Base-by-base conservation (phyloP, 192 early-diverging fungal genomes). In the Geranomyces variabilis region DNA sequence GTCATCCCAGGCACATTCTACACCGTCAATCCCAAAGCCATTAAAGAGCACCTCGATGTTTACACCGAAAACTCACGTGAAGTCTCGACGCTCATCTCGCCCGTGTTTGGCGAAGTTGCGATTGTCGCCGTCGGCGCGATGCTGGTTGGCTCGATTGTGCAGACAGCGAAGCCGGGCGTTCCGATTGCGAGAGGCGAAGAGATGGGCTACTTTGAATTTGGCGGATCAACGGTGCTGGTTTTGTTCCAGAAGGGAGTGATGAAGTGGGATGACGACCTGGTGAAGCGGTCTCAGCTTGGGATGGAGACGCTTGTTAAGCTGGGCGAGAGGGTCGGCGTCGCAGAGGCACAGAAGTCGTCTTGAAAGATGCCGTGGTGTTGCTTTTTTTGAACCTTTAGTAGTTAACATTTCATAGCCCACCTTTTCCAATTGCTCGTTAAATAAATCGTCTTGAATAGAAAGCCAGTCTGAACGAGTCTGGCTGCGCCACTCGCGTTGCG, bases 131-230 rank as follows among this genome's bases (percentile, higher is more conserved):
- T 69, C 1, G 67, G 67, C 2, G 67, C 67, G 1, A 59, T 60
- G 51, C 55, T 59, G 4, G 67, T 69, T 14, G 67, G 67, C 2
- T 69, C 67, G 4, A 59, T 56, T 44, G 21, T 10, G n/a, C 19
- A 19, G 31, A 69, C 58, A 10, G 49, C 22, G 17, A 22, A 51
- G 12, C 30, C 28, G 3, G 67, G 67, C 15, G 51, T 30, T 4
- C 26, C 17, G 51, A 1, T 69, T 36, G 34, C 19, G 17, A 69
- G 44, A 48, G 67, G 67, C 22, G 21, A 57, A 14, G 67, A 69
- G 51, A 57, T 69, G 51, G 67, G 67, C 4, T 69, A 69, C 30
- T 69, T 69, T 69, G 55, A 51, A 48, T 69, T 43, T 69, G 67
- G 67, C 31, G 67, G 67, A 21, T 28, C n/a, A 5, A 49, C 44